Percentiles rank a stretch among this genome's conserved stretches.
These are phyloP conservation scores for Ganoderma sinense DNA, from an alignment of 1,284 basidiomycete species.

Conservation along the genomic window DNA sequence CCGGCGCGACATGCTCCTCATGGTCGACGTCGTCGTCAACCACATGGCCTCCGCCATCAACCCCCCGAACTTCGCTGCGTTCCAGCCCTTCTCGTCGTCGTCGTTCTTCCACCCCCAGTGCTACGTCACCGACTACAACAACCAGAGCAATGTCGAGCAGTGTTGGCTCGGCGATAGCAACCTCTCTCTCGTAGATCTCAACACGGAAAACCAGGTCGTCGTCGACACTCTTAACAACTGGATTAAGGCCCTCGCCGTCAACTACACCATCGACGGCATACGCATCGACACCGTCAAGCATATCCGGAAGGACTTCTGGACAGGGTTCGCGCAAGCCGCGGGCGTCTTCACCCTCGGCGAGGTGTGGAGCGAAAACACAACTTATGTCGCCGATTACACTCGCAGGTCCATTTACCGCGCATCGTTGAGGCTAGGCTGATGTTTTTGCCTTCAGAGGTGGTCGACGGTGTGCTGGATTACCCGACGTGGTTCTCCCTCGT, in stretches of 20 bases:
- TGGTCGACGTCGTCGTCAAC: conserved; percentile 85
- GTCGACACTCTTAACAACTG: conserved; percentile 63
- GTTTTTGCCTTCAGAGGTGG: conserved; percentile 44
- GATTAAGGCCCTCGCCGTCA: conserved; percentile 67
- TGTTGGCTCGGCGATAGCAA: conserved; percentile 81
- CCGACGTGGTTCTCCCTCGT: conserved; percentile 75
- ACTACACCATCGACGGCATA: conserved; percentile 74
- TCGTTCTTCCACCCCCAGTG: conserved; percentile 72
- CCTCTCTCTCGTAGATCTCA: conserved; percentile 74
- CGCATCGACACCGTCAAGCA: conserved; percentile 81
- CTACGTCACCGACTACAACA: conserved; percentile 54
- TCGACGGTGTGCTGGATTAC: conserved; percentile 76
- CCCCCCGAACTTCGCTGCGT: conserved; percentile 62
- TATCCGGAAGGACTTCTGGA: conserved; percentile 73
- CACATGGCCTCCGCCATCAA: conserved; percentile 70
- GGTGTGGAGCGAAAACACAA: conserved; percentile 67
- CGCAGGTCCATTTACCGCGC: conserved; percentile 32
- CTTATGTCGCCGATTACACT: conserved; percentile 47
- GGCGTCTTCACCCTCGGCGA: conserved; percentile 89
- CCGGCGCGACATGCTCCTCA: conserved; percentile 75
- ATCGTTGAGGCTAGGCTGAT: neutral
- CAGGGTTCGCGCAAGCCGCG: conserved; percentile 69
- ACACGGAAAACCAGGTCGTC: conserved; percentile 72
- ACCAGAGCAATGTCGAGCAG: conserved; percentile 69
- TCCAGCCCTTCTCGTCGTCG: conserved; percentile 65